phyloP scores from a whole-genome alignment of 2,329 filamentous ascomycete genomes.

The Alternaria dauci region DNA sequence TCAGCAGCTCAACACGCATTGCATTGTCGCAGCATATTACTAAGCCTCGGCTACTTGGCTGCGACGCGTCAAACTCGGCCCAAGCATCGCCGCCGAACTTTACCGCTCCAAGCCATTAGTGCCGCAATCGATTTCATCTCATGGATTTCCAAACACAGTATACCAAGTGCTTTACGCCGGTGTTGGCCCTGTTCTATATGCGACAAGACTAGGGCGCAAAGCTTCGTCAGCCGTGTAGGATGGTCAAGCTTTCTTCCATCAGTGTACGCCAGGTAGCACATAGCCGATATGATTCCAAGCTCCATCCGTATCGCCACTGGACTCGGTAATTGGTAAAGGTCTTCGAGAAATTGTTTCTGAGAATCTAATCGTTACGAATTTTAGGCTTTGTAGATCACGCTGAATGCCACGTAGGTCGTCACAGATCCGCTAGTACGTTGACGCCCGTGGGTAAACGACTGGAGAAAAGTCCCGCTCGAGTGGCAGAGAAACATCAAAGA shows the following conservation, averaged over 20 bases:
- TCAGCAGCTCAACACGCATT: not conserved
- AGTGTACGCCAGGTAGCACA: not conserved
- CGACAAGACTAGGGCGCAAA: not conserved
- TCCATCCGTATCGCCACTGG: not conserved
- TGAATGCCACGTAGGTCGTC: too few species aligned
- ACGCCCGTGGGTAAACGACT: too few species aligned
- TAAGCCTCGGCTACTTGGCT: constrained; percentile 10
- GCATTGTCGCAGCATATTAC: not conserved
- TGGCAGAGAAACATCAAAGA: not conserved
- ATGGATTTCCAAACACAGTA: constrained; percentile 29
- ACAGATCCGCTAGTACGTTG: too few species aligned
- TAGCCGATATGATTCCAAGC: not conserved
- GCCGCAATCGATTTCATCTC: constrained; percentile 30
- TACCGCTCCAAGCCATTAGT: constrained; percentile 40
- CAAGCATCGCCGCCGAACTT: constrained; percentile 17
- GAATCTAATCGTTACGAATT: not conserved
- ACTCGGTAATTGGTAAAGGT: not conserved
- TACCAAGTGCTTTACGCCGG: constrained; percentile 17
- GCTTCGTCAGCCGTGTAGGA: not conserved
- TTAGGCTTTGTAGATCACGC: not conserved
- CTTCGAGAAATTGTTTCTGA: not conserved
- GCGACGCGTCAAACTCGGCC: constrained; percentile 10
- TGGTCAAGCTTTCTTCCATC: not conserved
- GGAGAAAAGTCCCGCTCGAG: not conserved
- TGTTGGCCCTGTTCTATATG: not conserved